Evolutionary conservation across 2,329 filamentous ascomycete genomes (phyloP).

Genomic region (Arthrinium puccinioides): DNA sequence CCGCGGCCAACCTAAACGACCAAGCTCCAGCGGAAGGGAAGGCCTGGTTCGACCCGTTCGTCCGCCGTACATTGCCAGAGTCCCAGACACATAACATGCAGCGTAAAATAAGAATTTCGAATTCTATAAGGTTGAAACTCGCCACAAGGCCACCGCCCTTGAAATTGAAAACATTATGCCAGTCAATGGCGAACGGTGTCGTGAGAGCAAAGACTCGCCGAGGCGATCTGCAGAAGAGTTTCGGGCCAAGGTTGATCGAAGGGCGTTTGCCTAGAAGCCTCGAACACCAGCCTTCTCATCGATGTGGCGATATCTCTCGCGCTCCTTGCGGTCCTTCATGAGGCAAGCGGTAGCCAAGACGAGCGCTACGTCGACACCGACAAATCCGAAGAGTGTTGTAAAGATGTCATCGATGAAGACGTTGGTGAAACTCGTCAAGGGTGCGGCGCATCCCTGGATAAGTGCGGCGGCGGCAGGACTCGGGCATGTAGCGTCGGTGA

Average conservation of each 20-base stretch:
- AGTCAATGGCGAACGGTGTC: constrained; percentile 4
- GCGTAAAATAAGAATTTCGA: constrained; percentile 1
- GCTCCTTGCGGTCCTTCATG: constrained; percentile 74
- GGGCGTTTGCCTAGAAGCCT: constrained; percentile 5
- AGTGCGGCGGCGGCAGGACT: constrained; percentile 65
- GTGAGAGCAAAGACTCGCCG: neutral
- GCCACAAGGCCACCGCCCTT: neutral
- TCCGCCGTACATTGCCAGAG: too few species aligned
- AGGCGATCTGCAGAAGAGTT: constrained; percentile 1
- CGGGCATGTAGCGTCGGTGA: constrained; percentile 60
- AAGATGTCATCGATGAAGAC: constrained; percentile 69
- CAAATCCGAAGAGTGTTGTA: constrained; percentile 72
- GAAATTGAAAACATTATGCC: constrained; percentile 1
- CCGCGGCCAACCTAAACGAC: too few species aligned
- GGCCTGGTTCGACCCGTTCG: too few species aligned
- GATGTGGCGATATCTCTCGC: constrained; percentile 70
- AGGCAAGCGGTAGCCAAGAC: constrained; percentile 68
- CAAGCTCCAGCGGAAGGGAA: too few species aligned
- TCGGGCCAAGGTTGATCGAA: neutral
- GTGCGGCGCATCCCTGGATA: constrained; percentile 60
- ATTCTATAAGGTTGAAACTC: neutral
- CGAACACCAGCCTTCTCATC: constrained; percentile 65
- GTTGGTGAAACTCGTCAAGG: constrained; percentile 64
- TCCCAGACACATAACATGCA: too few species aligned
- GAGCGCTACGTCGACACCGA: constrained; percentile 61